Evolutionary conservation across 2,329 filamentous ascomycete genomes (phyloP).

Genomic region (Metarhizium robertsii): DNA sequence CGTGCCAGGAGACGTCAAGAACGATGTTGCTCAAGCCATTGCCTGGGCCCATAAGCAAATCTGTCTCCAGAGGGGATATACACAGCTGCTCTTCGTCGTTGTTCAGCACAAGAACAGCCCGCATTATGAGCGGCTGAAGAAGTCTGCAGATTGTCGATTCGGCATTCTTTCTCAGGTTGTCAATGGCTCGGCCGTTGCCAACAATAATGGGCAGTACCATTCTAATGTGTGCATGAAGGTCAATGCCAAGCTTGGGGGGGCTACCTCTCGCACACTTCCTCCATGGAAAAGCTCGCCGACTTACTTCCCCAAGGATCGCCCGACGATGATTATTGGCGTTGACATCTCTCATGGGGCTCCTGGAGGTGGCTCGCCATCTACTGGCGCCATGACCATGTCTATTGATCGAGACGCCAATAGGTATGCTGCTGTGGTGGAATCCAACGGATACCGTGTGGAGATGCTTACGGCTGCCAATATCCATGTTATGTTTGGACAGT

Average conservation of each 20-base stretch:
- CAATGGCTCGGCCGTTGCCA: slow-evolving; percentile 58
- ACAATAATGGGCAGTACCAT: slow-evolving; percentile 71
- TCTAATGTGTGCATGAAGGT: slow-evolving; percentile 96
- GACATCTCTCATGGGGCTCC: slow-evolving; percentile 82
- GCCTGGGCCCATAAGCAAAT: slow-evolving; percentile 32
- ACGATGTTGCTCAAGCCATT: slow-evolving; percentile 43
- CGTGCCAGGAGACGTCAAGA: slow-evolving; percentile 18
- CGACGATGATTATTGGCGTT: slow-evolving; percentile 77
- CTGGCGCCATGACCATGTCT: slow-evolving; percentile 81
- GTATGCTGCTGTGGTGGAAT: slow-evolving; percentile 71
- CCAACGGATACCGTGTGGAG: slow-evolving; percentile 75
- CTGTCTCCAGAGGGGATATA: slow-evolving; percentile 44
- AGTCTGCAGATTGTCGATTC: slow-evolving; percentile 74
- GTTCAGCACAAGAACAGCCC: slow-evolving; percentile 61
- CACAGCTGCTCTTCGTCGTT: slow-evolving; percentile 74
- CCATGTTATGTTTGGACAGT: slow-evolving; percentile 51
- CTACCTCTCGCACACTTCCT: slow-evolving; percentile 44
- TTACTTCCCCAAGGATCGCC: slow-evolving; percentile 32
- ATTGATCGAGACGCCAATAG: slow-evolving; percentile 61
- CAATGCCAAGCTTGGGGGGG: slow-evolving; percentile 87
- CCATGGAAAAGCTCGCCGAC: slow-evolving; percentile 22
- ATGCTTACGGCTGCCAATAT: slow-evolving; percentile 64
- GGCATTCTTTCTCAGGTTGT: slow-evolving; percentile 79
- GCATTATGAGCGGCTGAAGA: slow-evolving; percentile 80
- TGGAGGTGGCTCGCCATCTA: slow-evolving; percentile 58